phyloP scores from a whole-genome alignment of 805 yeast genomes.

The Diddensiella transvaalensis region DNA sequence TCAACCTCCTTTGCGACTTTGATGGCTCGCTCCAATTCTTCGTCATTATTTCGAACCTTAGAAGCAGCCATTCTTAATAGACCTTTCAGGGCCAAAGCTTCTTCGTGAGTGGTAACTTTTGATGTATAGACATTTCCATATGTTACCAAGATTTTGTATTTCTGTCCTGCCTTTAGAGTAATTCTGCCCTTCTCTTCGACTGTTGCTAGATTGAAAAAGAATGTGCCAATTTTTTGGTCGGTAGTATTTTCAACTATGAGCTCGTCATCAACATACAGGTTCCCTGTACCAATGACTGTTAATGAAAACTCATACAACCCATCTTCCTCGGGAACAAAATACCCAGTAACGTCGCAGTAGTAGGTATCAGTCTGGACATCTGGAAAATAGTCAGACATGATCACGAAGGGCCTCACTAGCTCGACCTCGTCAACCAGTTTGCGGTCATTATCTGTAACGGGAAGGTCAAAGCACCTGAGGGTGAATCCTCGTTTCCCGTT shows the following conservation, averaged over 20 bases:
- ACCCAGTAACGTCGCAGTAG: constrained; percentile 44
- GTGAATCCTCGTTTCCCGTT: constrained; percentile 16
- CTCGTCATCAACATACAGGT: constrained; percentile 49
- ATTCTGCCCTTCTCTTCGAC: constrained; percentile 44
- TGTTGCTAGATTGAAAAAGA: constrained; percentile 57
- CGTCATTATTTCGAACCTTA: constrained; percentile 30
- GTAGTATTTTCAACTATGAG: constrained; percentile 56
- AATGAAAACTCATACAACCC: constrained; percentile 52
- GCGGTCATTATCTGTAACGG: constrained; percentile 6
- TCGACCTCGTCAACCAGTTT: constrained; percentile 14
- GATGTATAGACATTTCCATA: constrained; percentile 50
- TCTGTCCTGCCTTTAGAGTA: constrained; percentile 41
- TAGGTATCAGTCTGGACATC: constrained; percentile 1
- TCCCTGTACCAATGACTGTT: constrained; percentile 52
- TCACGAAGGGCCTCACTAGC: constrained; percentile 12
- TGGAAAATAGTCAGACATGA: constrained; percentile 16
- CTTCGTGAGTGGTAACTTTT: constrained; percentile 28
- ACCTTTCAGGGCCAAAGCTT: constrained; percentile 30
- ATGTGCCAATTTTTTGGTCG: constrained; percentile 45
- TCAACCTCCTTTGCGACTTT: constrained; percentile 49
- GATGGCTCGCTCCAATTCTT: constrained; percentile 42
- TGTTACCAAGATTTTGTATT: constrained; percentile 45
- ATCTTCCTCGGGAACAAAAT: constrained; percentile 44
- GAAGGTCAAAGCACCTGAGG: constrained; percentile 10
- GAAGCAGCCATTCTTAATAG: constrained; percentile 36